Conservation (phyloP, 1,139 yeast genomes). For the Debaryomycetaceae sp. region DNA sequence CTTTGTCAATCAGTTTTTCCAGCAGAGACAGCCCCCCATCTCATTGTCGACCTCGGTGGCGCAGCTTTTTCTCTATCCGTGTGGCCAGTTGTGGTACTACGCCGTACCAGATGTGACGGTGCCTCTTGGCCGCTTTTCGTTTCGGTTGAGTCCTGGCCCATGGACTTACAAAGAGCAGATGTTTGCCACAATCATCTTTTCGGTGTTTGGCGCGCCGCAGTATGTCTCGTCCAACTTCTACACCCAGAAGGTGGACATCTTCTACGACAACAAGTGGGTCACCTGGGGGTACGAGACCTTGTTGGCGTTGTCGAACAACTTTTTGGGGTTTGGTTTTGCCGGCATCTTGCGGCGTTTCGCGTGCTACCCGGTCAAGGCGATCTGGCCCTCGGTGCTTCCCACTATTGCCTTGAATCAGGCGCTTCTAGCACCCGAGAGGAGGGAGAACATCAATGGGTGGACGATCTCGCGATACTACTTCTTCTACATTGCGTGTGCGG, state of each 20-base stretch:
- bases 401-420: slow-evolving; percentile 49
- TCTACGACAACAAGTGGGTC: slow-evolving; percentile 30
- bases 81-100: slow-evolving; percentile 16
- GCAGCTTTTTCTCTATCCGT: slow-evolving; percentile 24
- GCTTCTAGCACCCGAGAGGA: slow-evolving; percentile 31
- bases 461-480: slow-evolving; percentile 36
- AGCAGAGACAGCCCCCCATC: slow-evolving; percentile 12
- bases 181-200: slow-evolving; percentile 22
- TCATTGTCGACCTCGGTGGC: slow-evolving; percentile 14
- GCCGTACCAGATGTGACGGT: slow-evolving; percentile 20
- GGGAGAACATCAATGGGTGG: slow-evolving; percentile 45
- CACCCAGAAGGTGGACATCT: slow-evolving; percentile 15
- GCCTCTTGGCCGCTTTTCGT: slow-evolving; percentile 10
- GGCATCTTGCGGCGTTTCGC: slow-evolving; percentile 48
- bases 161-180: slow-evolving; percentile 26
- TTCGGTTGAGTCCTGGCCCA: slow-evolving; percentile 26
- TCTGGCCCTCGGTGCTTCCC: slow-evolving; percentile 50
- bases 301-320: slow-evolving; percentile 44
- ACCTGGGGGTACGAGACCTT: slow-evolving; percentile 39
- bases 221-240: slow-evolving; percentile 20
- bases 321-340: slow-evolving; percentile 53
- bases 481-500: slow-evolving; percentile 31
- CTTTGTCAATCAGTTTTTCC: slow-evolving; percentile 11
- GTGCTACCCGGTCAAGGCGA: slow-evolving; percentile 46
- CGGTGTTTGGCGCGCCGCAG: slow-evolving; percentile 17